These are phyloP conservation scores for Rhizoclosmatium sp. DNA, from an alignment of 192 early-diverging fungal genomes.

Conservation along the genomic window DNA sequence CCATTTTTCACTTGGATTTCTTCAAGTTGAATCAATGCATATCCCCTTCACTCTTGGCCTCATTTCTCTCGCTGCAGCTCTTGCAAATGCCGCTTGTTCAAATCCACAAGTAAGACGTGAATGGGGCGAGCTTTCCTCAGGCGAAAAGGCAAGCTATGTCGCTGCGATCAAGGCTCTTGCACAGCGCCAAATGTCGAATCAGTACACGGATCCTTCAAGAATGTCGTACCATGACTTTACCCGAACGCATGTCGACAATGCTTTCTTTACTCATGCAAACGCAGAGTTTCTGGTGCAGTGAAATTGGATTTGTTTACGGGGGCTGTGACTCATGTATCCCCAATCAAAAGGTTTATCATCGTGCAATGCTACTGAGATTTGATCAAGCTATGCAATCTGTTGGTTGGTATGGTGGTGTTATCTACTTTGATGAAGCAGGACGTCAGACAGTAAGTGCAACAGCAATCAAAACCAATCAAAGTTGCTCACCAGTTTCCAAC, in stretches of 20 bases:
- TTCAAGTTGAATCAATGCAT: too few species aligned
- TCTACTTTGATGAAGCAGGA: conserved; percentile 23
- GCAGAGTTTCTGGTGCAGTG: not conserved
- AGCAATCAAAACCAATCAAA: conserved; percentile 7
- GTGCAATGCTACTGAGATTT: conserved; percentile 9
- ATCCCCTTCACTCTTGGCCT: too few species aligned
- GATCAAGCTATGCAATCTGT: conserved; percentile 6
- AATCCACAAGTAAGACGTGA: conserved; percentile 15
- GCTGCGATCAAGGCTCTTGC: conserved; percentile 25
- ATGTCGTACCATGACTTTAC: conserved; percentile 24
- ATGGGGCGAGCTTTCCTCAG: conserved; percentile 3
- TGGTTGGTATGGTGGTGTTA: conserved; percentile 1
- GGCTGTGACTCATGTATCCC: not conserved
- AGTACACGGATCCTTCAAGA: conserved; percentile 1
- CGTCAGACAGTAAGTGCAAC: not conserved
- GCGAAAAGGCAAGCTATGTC: conserved; percentile 14
- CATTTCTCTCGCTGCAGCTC: too few species aligned
- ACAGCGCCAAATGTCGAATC: not conserved
- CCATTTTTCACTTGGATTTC: too few species aligned
- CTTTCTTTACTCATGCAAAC: conserved; percentile 2
- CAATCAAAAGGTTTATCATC: conserved; percentile 10
- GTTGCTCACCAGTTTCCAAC: not conserved
- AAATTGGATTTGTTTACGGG: not conserved
- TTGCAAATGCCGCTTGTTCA: not conserved
- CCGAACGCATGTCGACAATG: conserved; percentile 1